phyloP scores from a whole-genome alignment of 2,329 filamentous ascomycete genomes.

The Dactylellina parvicollis region DNA sequence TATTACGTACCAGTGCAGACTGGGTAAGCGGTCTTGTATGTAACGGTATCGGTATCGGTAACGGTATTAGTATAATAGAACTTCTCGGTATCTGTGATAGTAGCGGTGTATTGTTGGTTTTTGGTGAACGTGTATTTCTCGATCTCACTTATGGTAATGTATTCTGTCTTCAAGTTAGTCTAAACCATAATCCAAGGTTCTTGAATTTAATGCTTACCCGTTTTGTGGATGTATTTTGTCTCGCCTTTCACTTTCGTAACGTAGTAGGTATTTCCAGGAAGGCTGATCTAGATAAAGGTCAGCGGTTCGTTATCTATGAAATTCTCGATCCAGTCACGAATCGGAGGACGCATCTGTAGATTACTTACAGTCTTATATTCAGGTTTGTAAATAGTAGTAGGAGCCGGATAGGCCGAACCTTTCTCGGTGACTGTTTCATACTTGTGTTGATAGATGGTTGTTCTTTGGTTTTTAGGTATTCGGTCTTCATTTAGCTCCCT shows the following conservation, averaged over 20 bases:
- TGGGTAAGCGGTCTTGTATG: constrained; percentile 14
- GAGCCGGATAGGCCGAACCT: constrained; percentile 6
- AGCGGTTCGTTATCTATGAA: neutral
- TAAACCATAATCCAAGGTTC: neutral
- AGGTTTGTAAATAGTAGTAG: constrained; percentile 33
- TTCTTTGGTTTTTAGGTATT: constrained; percentile 3
- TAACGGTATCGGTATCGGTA: constrained; percentile 33
- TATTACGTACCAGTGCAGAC: constrained; percentile 10
- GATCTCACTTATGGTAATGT: constrained; percentile 30
- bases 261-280: constrained; percentile 34
- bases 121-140: constrained; percentile 9
- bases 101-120: constrained; percentile 7
- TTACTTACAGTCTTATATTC: constrained; percentile 19
- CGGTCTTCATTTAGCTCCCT: neutral
- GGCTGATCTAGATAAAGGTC: constrained; percentile 11
- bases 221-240: constrained; percentile 47
- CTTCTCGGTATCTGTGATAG: constrained; percentile 21
- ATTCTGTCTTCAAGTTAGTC: neutral
- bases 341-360: neutral
- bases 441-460: constrained; percentile 30
- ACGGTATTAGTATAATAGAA: constrained; percentile 34
- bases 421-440: constrained; percentile 26
- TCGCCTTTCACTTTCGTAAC: constrained; percentile 28
- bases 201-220: neutral
- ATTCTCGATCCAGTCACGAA: neutral